phyloP scores from a whole-genome alignment of 2,329 filamentous ascomycete species.

The Tolypocladium tropicale region DNA sequence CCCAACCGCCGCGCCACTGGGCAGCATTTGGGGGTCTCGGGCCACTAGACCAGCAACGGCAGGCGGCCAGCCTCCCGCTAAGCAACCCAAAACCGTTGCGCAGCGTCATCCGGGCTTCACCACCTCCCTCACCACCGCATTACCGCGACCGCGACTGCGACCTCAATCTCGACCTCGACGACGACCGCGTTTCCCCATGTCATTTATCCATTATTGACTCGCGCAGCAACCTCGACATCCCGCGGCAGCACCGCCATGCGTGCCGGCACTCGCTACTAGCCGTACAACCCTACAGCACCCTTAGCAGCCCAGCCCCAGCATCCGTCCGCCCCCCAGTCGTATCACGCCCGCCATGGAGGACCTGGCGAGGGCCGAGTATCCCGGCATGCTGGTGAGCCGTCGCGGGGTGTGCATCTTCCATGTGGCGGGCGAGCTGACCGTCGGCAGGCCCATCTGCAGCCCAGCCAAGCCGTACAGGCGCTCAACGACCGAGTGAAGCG shows the following conservation, averaged over 20 bases:
- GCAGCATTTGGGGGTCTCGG: background rate
- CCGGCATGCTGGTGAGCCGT: constrained; percentile 74
- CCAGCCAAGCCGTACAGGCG: constrained; percentile 68
- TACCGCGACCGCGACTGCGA: background rate
- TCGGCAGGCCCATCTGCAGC: constrained; percentile 65
- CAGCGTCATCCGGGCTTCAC: background rate
- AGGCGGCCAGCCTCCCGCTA: background rate
- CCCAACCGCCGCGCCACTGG: background rate
- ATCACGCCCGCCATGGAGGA: constrained; percentile 52
- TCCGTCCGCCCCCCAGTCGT: background rate
- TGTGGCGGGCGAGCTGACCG: background rate
- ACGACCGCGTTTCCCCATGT: constrained; percentile 1
- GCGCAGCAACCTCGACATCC: constrained; percentile 3
- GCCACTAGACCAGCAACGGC: background rate
- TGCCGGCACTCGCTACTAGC: constrained; percentile 5
- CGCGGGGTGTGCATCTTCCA: background rate
- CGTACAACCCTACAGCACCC: background rate
- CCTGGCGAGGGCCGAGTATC: constrained; percentile 81
- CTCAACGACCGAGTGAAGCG: constrained; percentile 81
- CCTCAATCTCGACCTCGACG: constrained; percentile 1
- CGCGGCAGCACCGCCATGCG: constrained; percentile 9
- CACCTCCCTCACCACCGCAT: background rate
- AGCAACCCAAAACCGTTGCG: background rate
- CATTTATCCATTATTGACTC: constrained; percentile 4
- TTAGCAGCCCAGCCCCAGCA: constrained; percentile 19